Conservation (phyloP, 768 basidiomycete species). For the Xerocomellus chrysenteron region DNA sequence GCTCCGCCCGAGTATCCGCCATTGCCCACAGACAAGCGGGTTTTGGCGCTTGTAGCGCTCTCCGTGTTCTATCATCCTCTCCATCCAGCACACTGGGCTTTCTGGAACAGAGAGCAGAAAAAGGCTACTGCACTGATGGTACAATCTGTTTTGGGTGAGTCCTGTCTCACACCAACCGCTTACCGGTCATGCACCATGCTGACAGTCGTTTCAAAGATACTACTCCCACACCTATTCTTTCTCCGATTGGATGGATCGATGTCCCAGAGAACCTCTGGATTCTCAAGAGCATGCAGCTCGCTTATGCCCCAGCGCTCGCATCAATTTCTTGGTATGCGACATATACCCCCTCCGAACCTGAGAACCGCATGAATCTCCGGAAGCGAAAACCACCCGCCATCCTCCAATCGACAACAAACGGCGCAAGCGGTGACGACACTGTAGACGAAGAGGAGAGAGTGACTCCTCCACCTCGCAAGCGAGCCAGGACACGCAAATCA, state of each 20-base stretch:
- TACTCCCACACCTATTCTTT: constrained; percentile 32
- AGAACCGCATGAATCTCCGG: constrained; percentile 34
- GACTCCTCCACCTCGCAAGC: constrained; percentile 32
- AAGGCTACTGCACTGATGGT: constrained; percentile 50
- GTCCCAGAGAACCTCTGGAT: constrained; percentile 35
- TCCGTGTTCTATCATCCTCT: constrained; percentile 54
- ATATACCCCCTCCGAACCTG: constrained; percentile 31
- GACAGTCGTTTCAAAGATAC: constrained; percentile 21
- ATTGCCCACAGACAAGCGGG: constrained; percentile 39
- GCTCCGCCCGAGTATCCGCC: constrained; percentile 40
- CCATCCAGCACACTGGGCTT: constrained; percentile 60
- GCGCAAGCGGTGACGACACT: constrained; percentile 38
- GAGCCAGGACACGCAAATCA: constrained; percentile 28
- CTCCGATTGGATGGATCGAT: constrained; percentile 37
- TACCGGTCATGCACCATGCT: background rate
- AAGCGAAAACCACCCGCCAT: constrained; percentile 31
- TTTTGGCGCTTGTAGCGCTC: constrained; percentile 61
- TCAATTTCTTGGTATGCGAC: constrained; percentile 30
- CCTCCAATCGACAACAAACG: constrained; percentile 14
- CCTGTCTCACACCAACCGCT: background rate
- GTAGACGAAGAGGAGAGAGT: constrained; percentile 30
- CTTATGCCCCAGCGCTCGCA: constrained; percentile 27
- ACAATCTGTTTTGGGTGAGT: constrained; percentile 54
- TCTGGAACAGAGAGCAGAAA: constrained; percentile 57
- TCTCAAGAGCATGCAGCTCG: constrained; percentile 31